Conservation (phyloP, 2,329 filamentous ascomycete genomes). For the Fusarium sacchari region DNA sequence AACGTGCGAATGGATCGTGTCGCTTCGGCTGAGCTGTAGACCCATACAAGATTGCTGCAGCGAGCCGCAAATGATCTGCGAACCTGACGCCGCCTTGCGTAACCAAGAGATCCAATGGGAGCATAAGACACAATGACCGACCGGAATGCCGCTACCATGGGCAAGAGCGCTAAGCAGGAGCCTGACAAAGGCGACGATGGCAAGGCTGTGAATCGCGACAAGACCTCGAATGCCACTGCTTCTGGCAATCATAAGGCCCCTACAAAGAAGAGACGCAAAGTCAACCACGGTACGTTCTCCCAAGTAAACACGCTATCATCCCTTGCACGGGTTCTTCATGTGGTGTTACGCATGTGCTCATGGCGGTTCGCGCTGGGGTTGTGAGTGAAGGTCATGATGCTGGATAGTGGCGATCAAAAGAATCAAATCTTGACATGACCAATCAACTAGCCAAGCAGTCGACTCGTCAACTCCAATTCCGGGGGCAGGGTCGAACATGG, state of each 20-base stretch:
- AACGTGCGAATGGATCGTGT: constrained; percentile 41
- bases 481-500: constrained; percentile 8
- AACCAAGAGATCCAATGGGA: constrained; percentile 49
- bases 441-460: constrained; percentile 21
- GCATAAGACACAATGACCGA: constrained; percentile 48
- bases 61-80: constrained; percentile 48
- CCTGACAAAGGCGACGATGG: constrained; percentile 40
- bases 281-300: constrained; percentile 79
- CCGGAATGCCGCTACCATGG: constrained; percentile 48
- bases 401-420: constrained; percentile 23
- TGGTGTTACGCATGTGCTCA: constrained; percentile 8
- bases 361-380: background rate
- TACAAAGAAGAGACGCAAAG: constrained; percentile 88
- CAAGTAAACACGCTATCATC: background rate
- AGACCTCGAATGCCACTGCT: constrained; percentile 40
- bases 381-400: constrained; percentile 19
- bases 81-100: constrained; percentile 46
- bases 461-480: constrained; percentile 19
- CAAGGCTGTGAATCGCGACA: constrained; percentile 47
- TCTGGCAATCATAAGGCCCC: constrained; percentile 63
- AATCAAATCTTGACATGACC: constrained; percentile 15
- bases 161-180: constrained; percentile 46
- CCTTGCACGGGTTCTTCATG: background rate
- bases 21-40: constrained; percentile 41
- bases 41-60: constrained; percentile 40